Evolutionary conservation across 495 filamentous ascomycete species (phyloP).

Genomic region (Daldinia childiae): DNA sequence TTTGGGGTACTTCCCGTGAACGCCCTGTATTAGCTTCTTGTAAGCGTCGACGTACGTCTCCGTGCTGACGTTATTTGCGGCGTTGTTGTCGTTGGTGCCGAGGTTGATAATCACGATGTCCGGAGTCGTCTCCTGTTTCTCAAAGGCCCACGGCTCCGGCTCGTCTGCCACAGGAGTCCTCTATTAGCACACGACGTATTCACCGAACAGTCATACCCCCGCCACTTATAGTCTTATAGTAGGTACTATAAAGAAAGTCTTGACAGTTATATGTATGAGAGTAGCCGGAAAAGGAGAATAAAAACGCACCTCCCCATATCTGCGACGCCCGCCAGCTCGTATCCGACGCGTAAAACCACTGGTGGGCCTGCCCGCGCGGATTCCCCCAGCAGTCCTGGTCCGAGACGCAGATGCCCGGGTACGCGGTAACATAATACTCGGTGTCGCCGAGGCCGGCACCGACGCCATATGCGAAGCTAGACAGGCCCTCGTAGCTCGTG

Average conservation of each 20-base stretch:
- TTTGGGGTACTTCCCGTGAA: slow-evolving; percentile 69
- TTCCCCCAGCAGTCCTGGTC: slow-evolving; percentile 70
- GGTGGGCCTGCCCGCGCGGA: slow-evolving; percentile 63
- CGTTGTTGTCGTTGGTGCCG: slow-evolving; percentile 73
- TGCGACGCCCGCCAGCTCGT: slow-evolving; percentile 60
- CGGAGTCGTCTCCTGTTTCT: slow-evolving; percentile 62
- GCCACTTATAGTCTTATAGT: too few species aligned
- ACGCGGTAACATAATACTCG: slow-evolving; percentile 70
- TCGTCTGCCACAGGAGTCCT: slow-evolving; percentile 45
- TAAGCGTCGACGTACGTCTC: slow-evolving; percentile 65
- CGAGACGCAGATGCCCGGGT: slow-evolving; percentile 68
- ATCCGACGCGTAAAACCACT: slow-evolving; percentile 74
- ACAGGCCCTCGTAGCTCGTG: slow-evolving; percentile 70
- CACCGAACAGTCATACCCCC: too few species aligned
- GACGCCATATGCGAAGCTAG: slow-evolving; percentile 67
- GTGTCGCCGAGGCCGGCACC: slow-evolving; percentile 70
- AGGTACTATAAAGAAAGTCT: too few species aligned
- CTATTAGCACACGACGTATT: too few species aligned
- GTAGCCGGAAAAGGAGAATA: not conserved
- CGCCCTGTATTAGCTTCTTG: slow-evolving; percentile 66
- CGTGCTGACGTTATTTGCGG: slow-evolving; percentile 65
- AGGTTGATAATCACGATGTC: slow-evolving; percentile 75
- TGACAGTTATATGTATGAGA: not conserved
- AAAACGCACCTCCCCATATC: slow-evolving; percentile 59
- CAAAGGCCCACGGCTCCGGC: slow-evolving; percentile 69